Base-by-base conservation (phyloP, 2,329 filamentous ascomycete species). In the Plectosphaerella cucumerina region DNA sequence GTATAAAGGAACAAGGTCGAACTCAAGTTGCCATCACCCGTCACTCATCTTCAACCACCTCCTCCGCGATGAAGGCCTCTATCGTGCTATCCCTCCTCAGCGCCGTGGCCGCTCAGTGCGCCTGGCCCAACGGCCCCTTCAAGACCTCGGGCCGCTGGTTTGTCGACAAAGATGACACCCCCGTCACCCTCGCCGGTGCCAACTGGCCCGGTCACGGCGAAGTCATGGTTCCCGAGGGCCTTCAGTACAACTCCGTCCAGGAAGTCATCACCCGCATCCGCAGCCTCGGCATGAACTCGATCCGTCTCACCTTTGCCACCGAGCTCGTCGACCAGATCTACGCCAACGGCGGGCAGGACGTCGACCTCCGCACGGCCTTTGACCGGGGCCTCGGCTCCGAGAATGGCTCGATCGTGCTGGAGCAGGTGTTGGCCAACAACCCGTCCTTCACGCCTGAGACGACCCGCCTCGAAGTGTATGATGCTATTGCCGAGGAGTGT, bases 181-280 rank as follows among this genome's bases (percentile, higher is more conserved):
- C 68, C 33, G 65, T 82, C 33, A 75, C 70, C 6, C 75, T 78
- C 50, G 80, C 76, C 4, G 81, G 77, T 3, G 70, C 72, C 5
- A 81, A 81, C 56, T 82, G 77, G 78, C 73, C 77, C 5, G 78
- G 75, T 4, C 71, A 74, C 26, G 70, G 71, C 48, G 76, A 80
- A n/a, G 69, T 74, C 18, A 81, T 81, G 77, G 69, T 81, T 3
- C 78, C 78, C 0, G 78, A 82, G 57, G 78, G 78, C 10, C 66
- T 81, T 6, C 76, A 79, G 55, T 78, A 80, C 61, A 70, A 74
- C 42, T 80, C 76, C 0, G 66, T 81, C 37, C 63, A 66, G 34
- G 65, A 62, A 14, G 75, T 81, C 41, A 73, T 80, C 3, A 63
- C 70, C 14, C 72, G 72, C 63, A 69, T 80, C 56, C 77, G 77